These are phyloP conservation scores for Ogataea ramenticola DNA, from an alignment of 805 yeast species.

Conservation along the genomic window DNA sequence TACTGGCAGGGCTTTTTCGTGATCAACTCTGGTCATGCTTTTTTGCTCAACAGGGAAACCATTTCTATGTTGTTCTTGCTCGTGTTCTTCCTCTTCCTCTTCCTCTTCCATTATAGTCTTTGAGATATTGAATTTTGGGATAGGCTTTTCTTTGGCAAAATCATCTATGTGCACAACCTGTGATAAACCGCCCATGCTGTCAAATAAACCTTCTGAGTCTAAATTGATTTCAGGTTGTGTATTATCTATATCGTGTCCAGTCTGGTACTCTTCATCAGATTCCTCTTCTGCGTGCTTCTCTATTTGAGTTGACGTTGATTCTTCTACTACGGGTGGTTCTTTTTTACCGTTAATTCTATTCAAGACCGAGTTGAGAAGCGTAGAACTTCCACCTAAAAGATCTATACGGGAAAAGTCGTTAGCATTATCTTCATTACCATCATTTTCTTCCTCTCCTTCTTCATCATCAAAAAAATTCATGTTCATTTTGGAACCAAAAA, in stretches of 20 bases:
- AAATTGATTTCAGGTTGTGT: background rate
- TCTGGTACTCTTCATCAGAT: background rate
- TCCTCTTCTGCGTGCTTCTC: constrained; percentile 1
- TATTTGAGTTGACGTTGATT: background rate
- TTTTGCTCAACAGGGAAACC: background rate
- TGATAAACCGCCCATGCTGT: background rate
- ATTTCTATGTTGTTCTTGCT: background rate
- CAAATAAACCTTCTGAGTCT: background rate
- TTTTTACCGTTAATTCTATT: constrained; percentile 9
- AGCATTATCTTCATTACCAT: background rate
- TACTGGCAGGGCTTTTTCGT: background rate
- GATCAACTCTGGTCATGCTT: background rate
- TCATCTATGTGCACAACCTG: background rate
- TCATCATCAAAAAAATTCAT: background rate
- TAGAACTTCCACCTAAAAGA: constrained; percentile 9
- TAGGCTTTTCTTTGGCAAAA: constrained; percentile 3
- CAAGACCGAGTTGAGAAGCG: constrained; percentile 9
- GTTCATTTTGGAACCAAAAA: background rate
- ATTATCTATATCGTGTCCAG: background rate
- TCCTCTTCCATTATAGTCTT: constrained; percentile 2
- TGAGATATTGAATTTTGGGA: background rate
- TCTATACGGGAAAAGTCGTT: background rate
- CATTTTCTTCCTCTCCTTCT: background rate
- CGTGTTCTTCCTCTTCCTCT: background rate
- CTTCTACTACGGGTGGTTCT: background rate